Percentiles rank a stretch among this genome's conserved stretches.
phyloP scores from a whole-genome alignment of 106 monocot species.

The Acorus calamus region DNA sequence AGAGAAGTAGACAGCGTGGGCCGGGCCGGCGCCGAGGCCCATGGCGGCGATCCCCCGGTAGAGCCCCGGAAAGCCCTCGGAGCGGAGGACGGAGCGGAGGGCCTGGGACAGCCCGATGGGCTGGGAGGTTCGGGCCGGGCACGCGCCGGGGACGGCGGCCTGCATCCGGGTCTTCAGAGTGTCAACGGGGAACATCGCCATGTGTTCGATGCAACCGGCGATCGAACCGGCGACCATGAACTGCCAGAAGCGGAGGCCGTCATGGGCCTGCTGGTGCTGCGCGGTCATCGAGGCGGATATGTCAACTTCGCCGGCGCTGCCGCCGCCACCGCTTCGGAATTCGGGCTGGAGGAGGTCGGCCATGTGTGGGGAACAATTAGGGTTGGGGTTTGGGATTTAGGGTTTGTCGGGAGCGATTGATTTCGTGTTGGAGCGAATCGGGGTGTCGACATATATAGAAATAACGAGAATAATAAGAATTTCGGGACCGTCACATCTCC shows the following conservation, averaged over 20 bases:
- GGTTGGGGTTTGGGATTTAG: conserved; percentile 10
- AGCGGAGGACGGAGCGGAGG: conserved; percentile 23
- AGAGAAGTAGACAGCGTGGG: conserved; percentile 93
- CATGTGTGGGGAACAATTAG: conserved; percentile 3
- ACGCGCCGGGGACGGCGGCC: conserved; percentile 13
- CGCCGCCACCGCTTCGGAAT: no score
- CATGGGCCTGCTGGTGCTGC: conserved; percentile 19
- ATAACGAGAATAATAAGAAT: no score
- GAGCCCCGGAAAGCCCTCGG: conserved; percentile 49
- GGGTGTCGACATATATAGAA: background rate
- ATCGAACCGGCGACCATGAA: conserved; percentile 87
- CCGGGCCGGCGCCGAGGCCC: conserved; percentile 87
- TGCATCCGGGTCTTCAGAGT: conserved; percentile 93
- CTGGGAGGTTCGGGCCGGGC: conserved; percentile 4
- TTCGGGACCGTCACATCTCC: no score
- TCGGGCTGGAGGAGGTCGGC: conserved; percentile 28
- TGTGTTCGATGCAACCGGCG: conserved; percentile 88
- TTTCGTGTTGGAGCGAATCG: background rate
- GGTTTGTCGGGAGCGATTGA: background rate
- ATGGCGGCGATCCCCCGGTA: conserved; percentile 88
- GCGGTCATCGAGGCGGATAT: no score
- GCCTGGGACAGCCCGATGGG: conserved; percentile 30
- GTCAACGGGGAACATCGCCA: conserved; percentile 96
- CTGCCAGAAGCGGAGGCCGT: conserved; percentile 80
- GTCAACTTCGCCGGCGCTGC: no score